Evolutionary conservation across 148 eudicot species (phyloP).

Genomic region (Pouteria glomerata): DNA sequence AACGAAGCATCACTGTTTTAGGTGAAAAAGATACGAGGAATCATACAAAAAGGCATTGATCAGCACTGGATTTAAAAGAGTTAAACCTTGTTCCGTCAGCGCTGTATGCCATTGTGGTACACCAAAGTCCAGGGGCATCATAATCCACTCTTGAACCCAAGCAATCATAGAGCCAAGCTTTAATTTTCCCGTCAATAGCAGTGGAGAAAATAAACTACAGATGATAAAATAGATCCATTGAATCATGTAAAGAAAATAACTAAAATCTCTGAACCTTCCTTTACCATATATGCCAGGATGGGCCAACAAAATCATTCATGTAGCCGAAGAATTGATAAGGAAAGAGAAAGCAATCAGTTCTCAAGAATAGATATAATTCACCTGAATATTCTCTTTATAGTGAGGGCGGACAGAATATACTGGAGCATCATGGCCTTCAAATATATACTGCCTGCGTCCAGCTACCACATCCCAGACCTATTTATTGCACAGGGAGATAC

Average conservation of each 20-base stretch:
- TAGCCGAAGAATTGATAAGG: neutral
- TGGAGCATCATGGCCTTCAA: slow-evolving; percentile 64
- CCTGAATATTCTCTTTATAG: slow-evolving; percentile 53
- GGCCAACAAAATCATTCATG: neutral
- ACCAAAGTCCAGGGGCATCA: slow-evolving; percentile 68
- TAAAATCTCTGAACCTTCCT: neutral
- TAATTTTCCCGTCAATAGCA: slow-evolving; percentile 68
- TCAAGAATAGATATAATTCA: neutral
- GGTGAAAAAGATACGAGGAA: neutral
- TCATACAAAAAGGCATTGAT: neutral
- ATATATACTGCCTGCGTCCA: slow-evolving; percentile 42
- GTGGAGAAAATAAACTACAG: slow-evolving; percentile 71
- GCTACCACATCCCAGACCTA: slow-evolving; percentile 64
- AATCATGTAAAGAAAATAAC: neutral
- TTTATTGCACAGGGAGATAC: slow-evolving; percentile 5
- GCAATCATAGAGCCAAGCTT: slow-evolving; percentile 76
- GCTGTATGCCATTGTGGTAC: slow-evolving; percentile 68
- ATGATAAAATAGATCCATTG: slow-evolving; percentile 1
- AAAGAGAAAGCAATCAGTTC: neutral
- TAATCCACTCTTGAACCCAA: slow-evolving; percentile 64
- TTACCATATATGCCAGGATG: neutral
- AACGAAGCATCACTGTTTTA: neutral
- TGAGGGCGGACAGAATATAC: slow-evolving; percentile 59
- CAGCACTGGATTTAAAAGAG: slow-evolving; percentile 4
- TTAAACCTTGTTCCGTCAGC: slow-evolving; percentile 63